These are phyloP conservation scores for Entrophospora sp. DNA, from an alignment of 192 early-diverging fungal genomes.

Conservation along the genomic window DNA sequence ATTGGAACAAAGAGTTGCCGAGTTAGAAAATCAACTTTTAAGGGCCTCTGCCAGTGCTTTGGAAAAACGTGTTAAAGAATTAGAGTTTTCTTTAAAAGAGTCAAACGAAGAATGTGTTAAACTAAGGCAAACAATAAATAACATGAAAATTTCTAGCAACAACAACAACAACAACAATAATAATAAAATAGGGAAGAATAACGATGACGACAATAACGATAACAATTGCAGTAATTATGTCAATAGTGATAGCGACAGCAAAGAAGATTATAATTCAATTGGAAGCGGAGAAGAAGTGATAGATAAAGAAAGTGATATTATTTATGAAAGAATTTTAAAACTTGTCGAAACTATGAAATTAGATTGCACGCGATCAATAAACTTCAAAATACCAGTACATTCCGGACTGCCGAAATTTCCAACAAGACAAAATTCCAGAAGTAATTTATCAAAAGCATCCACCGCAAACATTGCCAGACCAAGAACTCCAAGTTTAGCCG, in stretches of 20 bases:
- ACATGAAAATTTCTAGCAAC: not conserved
- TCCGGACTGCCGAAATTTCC: constrained; percentile 5
- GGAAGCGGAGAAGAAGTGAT: not conserved
- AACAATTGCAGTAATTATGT: not conserved
- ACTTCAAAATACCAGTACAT: constrained; percentile 1
- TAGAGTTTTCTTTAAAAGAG: constrained; percentile 5
- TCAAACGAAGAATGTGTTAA: constrained; percentile 12
- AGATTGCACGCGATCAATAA: constrained; percentile 11
- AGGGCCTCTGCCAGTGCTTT: not conserved
- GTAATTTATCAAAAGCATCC: not conserved
- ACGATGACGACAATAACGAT: not conserved
- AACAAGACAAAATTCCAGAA: not conserved
- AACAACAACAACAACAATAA: not conserved
- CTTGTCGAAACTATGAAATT: constrained; percentile 14
- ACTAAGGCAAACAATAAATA: not conserved
- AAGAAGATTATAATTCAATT: not conserved
- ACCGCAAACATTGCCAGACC: not conserved
- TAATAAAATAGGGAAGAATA: not conserved
- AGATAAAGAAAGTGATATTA: not conserved
- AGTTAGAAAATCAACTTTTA: constrained; percentile 16
- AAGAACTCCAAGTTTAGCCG: not conserved
- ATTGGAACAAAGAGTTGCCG: constrained; percentile 2
- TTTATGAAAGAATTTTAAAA: constrained; percentile 15
- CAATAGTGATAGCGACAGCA: not conserved
- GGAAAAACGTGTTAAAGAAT: constrained; percentile 7